Evolutionary conservation across 148 eudicot species (phyloP).

Genomic region (Oxyria digyna): DNA sequence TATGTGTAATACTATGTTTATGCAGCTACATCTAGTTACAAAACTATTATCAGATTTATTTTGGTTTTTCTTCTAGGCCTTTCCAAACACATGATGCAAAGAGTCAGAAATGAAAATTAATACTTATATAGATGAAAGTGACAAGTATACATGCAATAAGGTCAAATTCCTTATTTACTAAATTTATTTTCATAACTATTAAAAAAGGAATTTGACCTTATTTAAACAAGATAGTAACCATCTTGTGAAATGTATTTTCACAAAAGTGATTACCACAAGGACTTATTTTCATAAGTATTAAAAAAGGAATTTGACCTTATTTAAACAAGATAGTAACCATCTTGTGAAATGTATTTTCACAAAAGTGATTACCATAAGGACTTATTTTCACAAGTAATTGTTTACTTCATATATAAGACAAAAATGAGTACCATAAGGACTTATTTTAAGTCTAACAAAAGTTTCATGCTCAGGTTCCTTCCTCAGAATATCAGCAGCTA

Average conservation of each 20-base stretch:
- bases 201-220: too few species aligned
- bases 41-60: background rate
- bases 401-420: too few species aligned
- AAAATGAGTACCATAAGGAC: constrained; percentile 53
- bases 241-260: too few species aligned
- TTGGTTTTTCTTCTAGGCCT: background rate
- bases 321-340: too few species aligned
- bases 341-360: too few species aligned
- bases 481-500: constrained; percentile 96
- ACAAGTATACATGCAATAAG: background rate
- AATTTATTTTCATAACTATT: too few species aligned
- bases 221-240: too few species aligned
- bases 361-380: too few species aligned
- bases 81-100: background rate
- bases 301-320: too few species aligned
- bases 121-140: background rate
- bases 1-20: background rate
- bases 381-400: too few species aligned
- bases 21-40: background rate
- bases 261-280: too few species aligned
- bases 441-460: constrained; percentile 80
- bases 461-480: constrained; percentile 99
- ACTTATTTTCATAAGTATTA: too few species aligned
- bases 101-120: background rate
- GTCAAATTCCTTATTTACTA: background rate